Base-by-base conservation (phyloP, 2,329 filamentous ascomycete genomes). In the Colletotrichum sp. region DNA sequence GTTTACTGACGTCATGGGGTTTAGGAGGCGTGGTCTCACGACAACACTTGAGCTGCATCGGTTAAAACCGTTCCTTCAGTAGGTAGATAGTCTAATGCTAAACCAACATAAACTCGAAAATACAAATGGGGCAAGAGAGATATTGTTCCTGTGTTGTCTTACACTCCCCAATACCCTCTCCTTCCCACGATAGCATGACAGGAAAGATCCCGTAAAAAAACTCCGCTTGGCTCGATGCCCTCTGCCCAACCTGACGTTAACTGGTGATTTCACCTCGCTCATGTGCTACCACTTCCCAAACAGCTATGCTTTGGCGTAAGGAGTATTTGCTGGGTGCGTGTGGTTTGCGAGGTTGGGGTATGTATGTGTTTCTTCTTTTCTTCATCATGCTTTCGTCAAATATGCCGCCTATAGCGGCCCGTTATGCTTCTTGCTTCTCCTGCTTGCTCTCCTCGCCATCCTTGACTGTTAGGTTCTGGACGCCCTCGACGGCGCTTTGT, bases 371-470 rank as follows among this genome's bases (percentile, higher is more conserved):
- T 61, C 59, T 32, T 43, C 61, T 76, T 36, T 59, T 24, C 61
- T 77, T 74, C 34, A 34, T 74, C 70, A 61, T 80, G 79, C 74
- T 52, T 60, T 76, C 71, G 30, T 74, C n/a, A 74, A 65, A 55
- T 24, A 30, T 30, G 48, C 28, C 55, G 26, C 30, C 12, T 21
- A 66, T 6, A 36, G 26, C 7, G 16, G 26, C 26, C 43, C 21
- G 34, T 16, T 67, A 73, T 26, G 72, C 77, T n/a, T 74, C 70
- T 26, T 69, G 68, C 26, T 68, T 71, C 24, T 71, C 67, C 74
- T 67, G 64, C 43, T 77, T 67, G 14, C 28, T 52, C 26, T 69
- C 69, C 18, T 74, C 66, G 36, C 14, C 36, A 43, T 78, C 74
- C 28, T 70, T 70, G 60, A 21, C 14, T 21, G 48, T 9, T 12